Evolutionary conservation across 768 basidiomycete genomes (phyloP).

Genomic region (Pholiota microspora): DNA sequence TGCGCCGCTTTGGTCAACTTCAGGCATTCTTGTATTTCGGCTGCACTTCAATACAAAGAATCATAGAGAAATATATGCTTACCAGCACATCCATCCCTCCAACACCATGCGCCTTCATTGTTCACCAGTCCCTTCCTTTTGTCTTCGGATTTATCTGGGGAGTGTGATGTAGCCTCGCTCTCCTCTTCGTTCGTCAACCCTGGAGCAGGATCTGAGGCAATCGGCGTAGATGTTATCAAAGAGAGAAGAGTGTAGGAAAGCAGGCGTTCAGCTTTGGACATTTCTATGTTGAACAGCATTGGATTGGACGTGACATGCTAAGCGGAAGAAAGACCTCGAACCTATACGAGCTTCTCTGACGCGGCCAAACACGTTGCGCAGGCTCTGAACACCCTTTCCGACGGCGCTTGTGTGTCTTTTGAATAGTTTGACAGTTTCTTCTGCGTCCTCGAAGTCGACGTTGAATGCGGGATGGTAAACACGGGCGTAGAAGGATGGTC

Average conservation of each 20-base stretch:
- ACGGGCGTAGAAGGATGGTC: slow-evolving; percentile 72
- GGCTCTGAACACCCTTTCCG: slow-evolving; percentile 63
- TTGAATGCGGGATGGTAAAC: slow-evolving; percentile 88
- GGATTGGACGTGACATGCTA: background rate
- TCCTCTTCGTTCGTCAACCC: slow-evolving; percentile 52
- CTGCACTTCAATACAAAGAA: background rate
- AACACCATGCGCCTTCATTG: slow-evolving; percentile 81
- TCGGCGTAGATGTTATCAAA: slow-evolving; percentile 67
- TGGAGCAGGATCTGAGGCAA: slow-evolving; percentile 45
- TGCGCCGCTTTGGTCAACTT: slow-evolving; percentile 76
- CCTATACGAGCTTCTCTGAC: slow-evolving; percentile 69
- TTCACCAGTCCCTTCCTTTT: slow-evolving; percentile 62
- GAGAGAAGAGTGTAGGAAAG: slow-evolving; percentile 74
- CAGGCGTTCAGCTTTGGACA: slow-evolving; percentile 73
- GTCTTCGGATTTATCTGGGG: slow-evolving; percentile 12
- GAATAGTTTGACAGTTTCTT: slow-evolving; percentile 58
- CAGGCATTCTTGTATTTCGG: slow-evolving; percentile 56
- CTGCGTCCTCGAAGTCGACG: slow-evolving; percentile 70
- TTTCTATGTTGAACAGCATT: slow-evolving; percentile 44
- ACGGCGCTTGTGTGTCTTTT: slow-evolving; percentile 63
- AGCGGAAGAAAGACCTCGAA: slow-evolving; percentile 22
- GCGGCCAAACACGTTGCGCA: slow-evolving; percentile 60
- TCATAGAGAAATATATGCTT: slow-evolving; percentile 10
- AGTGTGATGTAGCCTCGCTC: slow-evolving; percentile 20
- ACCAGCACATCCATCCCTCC: slow-evolving; percentile 78